Conservation (phyloP, 2,329 filamentous ascomycete species). For the Fusarium succisae region DNA sequence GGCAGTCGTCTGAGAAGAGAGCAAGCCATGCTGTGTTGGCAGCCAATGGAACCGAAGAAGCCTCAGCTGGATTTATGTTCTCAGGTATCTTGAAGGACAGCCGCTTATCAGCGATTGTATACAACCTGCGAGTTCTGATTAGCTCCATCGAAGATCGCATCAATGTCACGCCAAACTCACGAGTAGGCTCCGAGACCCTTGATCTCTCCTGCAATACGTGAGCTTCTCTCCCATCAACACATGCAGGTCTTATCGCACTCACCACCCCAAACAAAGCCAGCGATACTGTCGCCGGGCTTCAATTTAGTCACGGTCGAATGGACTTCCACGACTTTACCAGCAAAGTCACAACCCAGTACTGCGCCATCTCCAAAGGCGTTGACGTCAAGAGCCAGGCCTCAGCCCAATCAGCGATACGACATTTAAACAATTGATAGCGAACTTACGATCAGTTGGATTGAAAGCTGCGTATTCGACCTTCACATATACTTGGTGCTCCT, state of each 20-base stretch:
- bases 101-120: constrained; percentile 51
- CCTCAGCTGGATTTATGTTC: constrained; percentile 39
- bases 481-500: constrained; percentile 35
- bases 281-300: constrained; percentile 24
- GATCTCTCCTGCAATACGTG: constrained; percentile 19
- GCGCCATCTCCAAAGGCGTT: constrained; percentile 51
- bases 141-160: too few species aligned
- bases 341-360: constrained; percentile 50
- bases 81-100: constrained; percentile 51
- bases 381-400: constrained; percentile 45
- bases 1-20: constrained; percentile 48
- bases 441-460: constrained; percentile 41
- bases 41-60: constrained; percentile 50
- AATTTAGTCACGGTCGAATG: constrained; percentile 38
- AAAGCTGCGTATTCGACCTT: constrained; percentile 38
- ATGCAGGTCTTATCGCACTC: background rate
- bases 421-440: rapidly evolving
- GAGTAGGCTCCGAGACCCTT: constrained; percentile 48
- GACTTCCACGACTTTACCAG: constrained; percentile 45
- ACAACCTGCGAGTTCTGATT: constrained; percentile 37
- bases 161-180: background rate
- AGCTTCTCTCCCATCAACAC: background rate
- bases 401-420: background rate
- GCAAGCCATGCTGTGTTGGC: constrained; percentile 51
- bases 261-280: constrained; percentile 44